phyloP scores from a whole-genome alignment of 805 yeast species.

The Starmera amethionina region DNA sequence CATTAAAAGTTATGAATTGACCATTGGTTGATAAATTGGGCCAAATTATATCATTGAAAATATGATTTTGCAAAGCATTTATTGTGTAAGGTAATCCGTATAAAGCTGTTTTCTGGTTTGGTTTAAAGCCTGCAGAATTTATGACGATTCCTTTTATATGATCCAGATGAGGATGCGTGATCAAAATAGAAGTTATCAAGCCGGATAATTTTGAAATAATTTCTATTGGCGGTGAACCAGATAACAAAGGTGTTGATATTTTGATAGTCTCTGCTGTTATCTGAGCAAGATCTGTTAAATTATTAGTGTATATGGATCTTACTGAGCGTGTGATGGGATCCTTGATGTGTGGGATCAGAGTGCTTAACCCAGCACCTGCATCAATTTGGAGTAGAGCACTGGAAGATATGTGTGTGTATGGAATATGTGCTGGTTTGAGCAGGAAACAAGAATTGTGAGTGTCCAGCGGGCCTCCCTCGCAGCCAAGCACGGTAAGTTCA shows the following conservation, averaged over 20 bases:
- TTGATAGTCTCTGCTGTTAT: no score
- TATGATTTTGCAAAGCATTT: slow-evolving; percentile 36
- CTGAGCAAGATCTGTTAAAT: no score
- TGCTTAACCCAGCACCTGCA: slow-evolving; percentile 67
- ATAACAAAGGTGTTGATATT: no score
- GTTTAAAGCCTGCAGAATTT: slow-evolving; percentile 51
- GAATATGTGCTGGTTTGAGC: slow-evolving; percentile 40
- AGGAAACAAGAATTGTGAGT: slow-evolving; percentile 59
- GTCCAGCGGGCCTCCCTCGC: slow-evolving; percentile 81
- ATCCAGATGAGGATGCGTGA: slow-evolving; percentile 82
- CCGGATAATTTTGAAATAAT: slow-evolving; percentile 24
- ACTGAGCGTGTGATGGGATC: slow-evolving; percentile 2
- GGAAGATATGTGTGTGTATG: slow-evolving; percentile 29
- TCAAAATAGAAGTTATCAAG: slow-evolving; percentile 33
- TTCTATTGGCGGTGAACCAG: slow-evolving; percentile 17
- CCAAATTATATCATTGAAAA: slow-evolving; percentile 76
- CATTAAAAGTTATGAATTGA: slow-evolving; percentile 16
- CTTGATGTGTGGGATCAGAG: slow-evolving; percentile 33
- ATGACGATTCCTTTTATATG: slow-evolving; percentile 62
- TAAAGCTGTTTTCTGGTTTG: slow-evolving; percentile 28
- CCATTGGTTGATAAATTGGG: slow-evolving; percentile 43
- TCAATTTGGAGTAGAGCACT: slow-evolving; percentile 37
- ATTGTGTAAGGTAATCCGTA: slow-evolving; percentile 47
- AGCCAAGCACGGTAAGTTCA: slow-evolving; percentile 62
- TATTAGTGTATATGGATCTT: no score